Base-by-base conservation (phyloP, 1,139 yeast species). In the Nakaseomyces nivariensis region DNA sequence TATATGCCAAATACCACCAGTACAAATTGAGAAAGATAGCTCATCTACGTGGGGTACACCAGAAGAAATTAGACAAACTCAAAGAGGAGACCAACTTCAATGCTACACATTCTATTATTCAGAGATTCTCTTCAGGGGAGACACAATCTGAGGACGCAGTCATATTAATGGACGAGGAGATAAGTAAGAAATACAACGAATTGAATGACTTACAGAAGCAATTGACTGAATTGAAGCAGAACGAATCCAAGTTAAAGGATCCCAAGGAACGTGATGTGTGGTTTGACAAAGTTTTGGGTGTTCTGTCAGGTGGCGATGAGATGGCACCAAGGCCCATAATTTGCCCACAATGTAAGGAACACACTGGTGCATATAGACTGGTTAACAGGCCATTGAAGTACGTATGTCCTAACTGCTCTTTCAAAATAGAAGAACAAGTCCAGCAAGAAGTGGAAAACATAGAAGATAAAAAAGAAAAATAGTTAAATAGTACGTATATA, bases 1-100 rank as follows among this genome's bases (percentile, higher is more conserved):
- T 57, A 43, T 54, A 32, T 56, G 56, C 34, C 55, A 61, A 49
- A 49, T 51, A 31, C 38, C 64, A 51, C 13, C 46, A 44, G 13
- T 50, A 53, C n/a, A 55, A 55, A 36, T 40, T 51, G 32, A 51
- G 46, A 43, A 57, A 61, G 34, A 62, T 78, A 52, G 68, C 69
- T 48, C 54, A 59, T 7, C 68, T 83, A 54, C 72, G 74, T 55
- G 70, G 72, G 38, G 69, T 74, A 51, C 95, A 85, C 55, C 71
- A 73, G 52, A 72, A 71, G 32, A 83, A 84, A 66, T 75, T 90
- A 47, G 83, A 81, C 22, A 89, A 85, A 52, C 72, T 90, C 67
- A 90, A 90, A 67, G 78, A 80, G 52, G 74, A 78, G 58, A 86
- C 96, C 25, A 85, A 86, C 58, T 92, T 81, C 66, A 78, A 84